Conservation (phyloP, 805 yeast species). For the Yamadazyma phyllophila region DNA sequence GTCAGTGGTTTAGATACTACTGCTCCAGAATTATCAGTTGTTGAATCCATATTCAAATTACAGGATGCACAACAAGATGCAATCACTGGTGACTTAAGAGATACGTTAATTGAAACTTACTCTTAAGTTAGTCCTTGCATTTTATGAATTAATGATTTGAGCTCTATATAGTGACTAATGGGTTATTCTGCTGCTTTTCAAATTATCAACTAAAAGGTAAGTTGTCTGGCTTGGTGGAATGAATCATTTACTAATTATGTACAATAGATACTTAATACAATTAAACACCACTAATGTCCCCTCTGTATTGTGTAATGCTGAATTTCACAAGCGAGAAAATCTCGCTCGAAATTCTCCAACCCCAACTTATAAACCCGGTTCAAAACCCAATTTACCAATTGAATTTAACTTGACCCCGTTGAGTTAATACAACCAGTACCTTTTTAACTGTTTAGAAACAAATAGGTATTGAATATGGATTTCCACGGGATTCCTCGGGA, state of each 20-base stretch:
- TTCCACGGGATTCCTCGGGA: constrained; percentile 37
- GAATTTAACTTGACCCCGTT: no score
- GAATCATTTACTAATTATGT: not conserved
- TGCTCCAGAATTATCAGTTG: constrained; percentile 95
- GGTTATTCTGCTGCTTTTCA: not conserved
- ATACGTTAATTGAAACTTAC: constrained; percentile 89
- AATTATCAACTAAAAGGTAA: no score
- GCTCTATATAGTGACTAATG: not conserved
- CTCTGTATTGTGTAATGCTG: not conserved
- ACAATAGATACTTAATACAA: not conserved
- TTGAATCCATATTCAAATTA: constrained; percentile 92
- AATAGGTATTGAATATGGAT: constrained; percentile 29
- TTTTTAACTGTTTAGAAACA: not conserved
- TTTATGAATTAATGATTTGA: constrained; percentile 5
- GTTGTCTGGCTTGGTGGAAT: no score
- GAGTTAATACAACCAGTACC: not conserved
- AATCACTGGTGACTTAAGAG: constrained; percentile 81
- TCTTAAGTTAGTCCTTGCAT: constrained; percentile 40
- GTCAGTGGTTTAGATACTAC: constrained; percentile 97
- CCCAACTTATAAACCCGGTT: not conserved
- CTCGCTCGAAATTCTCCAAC: not conserved
- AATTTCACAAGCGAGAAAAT: constrained; percentile 1
- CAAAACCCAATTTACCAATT: no score
- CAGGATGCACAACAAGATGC: constrained; percentile 90
- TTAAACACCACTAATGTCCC: not conserved